phyloP scores from a whole-genome alignment of 768 basidiomycete genomes.

The Lenzites betulinus region DNA sequence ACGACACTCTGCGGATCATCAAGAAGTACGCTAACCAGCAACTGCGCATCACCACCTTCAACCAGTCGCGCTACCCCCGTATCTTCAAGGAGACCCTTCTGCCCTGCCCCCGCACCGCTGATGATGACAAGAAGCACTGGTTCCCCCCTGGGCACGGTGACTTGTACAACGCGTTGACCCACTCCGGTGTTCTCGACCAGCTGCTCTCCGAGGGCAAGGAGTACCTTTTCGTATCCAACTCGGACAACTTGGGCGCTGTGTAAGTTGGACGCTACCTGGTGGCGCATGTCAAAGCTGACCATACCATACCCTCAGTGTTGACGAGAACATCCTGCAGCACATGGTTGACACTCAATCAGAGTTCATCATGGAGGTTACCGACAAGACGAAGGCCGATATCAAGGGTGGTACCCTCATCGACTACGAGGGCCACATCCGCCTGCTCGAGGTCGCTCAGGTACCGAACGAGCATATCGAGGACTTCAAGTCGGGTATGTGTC shows the following conservation, averaged over 20 bases:
- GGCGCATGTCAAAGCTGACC: not conserved
- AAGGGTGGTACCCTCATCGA: slow-evolving; percentile 87
- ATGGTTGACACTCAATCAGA: slow-evolving; percentile 83
- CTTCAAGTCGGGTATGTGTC: slow-evolving; percentile 69
- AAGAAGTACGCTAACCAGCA: slow-evolving; percentile 97
- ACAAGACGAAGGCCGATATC: slow-evolving; percentile 91
- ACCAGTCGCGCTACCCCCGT: slow-evolving; percentile 93
- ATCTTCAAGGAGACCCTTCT: slow-evolving; percentile 88
- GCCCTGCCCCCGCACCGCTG: slow-evolving; percentile 75
- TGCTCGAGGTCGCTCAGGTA: slow-evolving; percentile 94
- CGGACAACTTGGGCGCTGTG: slow-evolving; percentile 94
- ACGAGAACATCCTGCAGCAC: slow-evolving; percentile 71
- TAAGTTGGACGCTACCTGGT: slow-evolving; percentile 37
- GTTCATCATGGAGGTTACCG: slow-evolving; percentile 94
- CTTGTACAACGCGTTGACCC: slow-evolving; percentile 88
- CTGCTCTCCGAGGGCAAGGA: slow-evolving; percentile 91
- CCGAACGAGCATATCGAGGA: slow-evolving; percentile 92
- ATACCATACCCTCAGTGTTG: slow-evolving; percentile 15
- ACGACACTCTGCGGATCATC: slow-evolving; percentile 94
- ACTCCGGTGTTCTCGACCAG: slow-evolving; percentile 90
- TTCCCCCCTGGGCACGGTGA: slow-evolving; percentile 98
- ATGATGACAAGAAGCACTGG: slow-evolving; percentile 89
- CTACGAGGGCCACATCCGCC: slow-evolving; percentile 84
- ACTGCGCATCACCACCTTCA: slow-evolving; percentile 89
- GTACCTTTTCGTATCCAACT: slow-evolving; percentile 97